Base-by-base conservation (phyloP, 2,329 filamentous ascomycete genomes). In the Aspergillus novofumigatus region DNA sequence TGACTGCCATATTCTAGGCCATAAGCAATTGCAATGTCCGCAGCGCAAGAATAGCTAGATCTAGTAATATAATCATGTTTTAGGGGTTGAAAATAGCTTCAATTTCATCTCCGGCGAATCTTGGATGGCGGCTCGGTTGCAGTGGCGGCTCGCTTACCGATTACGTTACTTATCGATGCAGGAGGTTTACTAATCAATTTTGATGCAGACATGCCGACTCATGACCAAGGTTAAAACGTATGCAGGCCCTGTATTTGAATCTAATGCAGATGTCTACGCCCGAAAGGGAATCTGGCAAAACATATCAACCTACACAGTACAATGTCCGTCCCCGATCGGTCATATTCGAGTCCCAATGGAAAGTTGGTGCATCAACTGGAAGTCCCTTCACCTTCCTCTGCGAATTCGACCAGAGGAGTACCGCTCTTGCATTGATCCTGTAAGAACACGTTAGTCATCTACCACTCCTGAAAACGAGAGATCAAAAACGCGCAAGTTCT, bases 351-450 rank as follows among this genome's bases (percentile, higher is more conserved):
- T 26, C 17, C 14, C 32, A 38, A 17, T 38, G 32, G 1, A n/a
- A 17, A 7, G 14, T 17, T 17, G 5, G 32, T 7, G 32, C 44
- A 47, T 48, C 29, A 29, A 28, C n/a, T n/a, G 21, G 53, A 54
- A 23, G 26, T 55, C 26, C 63, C 60, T 32, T 57, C 59, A 56
- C 59, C 60, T 32, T 66, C 62, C 32, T 85, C 85, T 67, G 89
- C 87, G 67, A 92, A 92, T 49, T 90, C 78, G 4, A 92, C 89
- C 49, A 92, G 75, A 6, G 89, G 82, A 3, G 88, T 91, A 6
- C 89, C 89, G 4, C 87, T 87, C 71, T 90, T 90, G 74, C 89
- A 91, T 65, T 91, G 89, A 66, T 91, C 89, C 85, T 89, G 63
- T 51, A 49, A 28, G 47, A 59, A 64, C 29, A 52, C 32, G 59